Conservation (phyloP, 192 early-diverging fungal genomes). For the Coemansia sp. region DNA sequence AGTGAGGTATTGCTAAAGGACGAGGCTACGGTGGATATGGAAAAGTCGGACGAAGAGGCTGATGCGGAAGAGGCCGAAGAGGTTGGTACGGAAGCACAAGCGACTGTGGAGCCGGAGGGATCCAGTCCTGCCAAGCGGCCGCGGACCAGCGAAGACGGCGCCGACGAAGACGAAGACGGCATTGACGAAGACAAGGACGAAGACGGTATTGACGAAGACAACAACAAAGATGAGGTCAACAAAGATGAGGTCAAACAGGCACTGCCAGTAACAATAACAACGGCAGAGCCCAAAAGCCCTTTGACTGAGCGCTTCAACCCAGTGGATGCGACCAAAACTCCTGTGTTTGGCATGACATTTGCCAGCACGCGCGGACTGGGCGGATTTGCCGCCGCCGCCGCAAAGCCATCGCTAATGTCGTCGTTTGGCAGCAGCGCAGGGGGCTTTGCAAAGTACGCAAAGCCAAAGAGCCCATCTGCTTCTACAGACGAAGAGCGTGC, state of each 20-base stretch:
- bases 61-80: not conserved
- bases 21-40: not conserved
- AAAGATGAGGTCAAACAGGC: no score
- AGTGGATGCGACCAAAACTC: slow-evolving; percentile 6
- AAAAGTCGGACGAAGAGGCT: not conserved
- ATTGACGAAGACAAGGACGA: slow-evolving; percentile 1
- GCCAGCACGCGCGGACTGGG: slow-evolving; percentile 19
- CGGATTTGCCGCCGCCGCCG: slow-evolving; percentile 43
- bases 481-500: slow-evolving; percentile 2
- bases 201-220: slow-evolving; percentile 2
- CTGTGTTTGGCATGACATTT: slow-evolving; percentile 31
- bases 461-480: slow-evolving; percentile 4
- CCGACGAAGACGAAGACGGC: slow-evolving; percentile 14
- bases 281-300: slow-evolving; percentile 7
- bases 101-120: slow-evolving; percentile 2
- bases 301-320: not conserved
- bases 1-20: slow-evolving; percentile 1
- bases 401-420: slow-evolving; percentile 32
- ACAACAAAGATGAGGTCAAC: no score
- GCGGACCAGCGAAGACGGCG: slow-evolving; percentile 41
- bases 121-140: slow-evolving; percentile 49
- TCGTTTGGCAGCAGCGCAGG: slow-evolving; percentile 17
- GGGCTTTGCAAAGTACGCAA: slow-evolving; percentile 47
- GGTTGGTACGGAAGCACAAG: not conserved
- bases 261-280: not conserved